A percentile compares a stretch with the other conserved stretches of the same genome.
These are phyloP conservation scores for Picochlorum sp. DNA, from an alignment of 139 green algal genomes.

Conservation along the genomic window DNA sequence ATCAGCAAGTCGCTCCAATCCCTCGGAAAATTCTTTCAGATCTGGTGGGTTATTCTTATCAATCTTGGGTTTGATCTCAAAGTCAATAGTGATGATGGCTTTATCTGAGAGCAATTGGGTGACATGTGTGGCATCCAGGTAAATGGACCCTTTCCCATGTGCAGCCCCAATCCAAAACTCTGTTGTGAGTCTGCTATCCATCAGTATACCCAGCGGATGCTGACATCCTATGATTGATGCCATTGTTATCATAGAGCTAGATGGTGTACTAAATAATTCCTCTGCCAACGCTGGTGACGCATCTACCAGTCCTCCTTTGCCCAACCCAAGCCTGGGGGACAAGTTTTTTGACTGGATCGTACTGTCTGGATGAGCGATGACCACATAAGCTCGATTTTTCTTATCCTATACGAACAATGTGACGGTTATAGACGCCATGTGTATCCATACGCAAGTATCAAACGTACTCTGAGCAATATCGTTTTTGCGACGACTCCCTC, in stretches of 20 bases:
- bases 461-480: too few species aligned
- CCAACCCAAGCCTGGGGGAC: conserved; percentile 43
- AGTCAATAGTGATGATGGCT: conserved; percentile 46
- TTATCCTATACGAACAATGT: conserved; percentile 48
- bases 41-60: conserved; percentile 57
- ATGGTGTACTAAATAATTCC: conserved; percentile 38
- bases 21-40: conserved; percentile 41
- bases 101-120: conserved; percentile 11
- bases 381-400: conserved; percentile 51
- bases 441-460: too few species aligned
- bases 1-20: conserved; percentile 4
- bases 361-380: conserved; percentile 43
- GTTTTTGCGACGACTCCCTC: too few species aligned
- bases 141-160: not conserved
- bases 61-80: conserved; percentile 51
- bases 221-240: conserved; percentile 35
- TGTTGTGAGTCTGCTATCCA: conserved; percentile 40
- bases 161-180: conserved; percentile 51
- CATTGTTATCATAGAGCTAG: conserved; percentile 58
- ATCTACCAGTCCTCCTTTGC: conserved; percentile 49
- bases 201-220: conserved; percentile 42
- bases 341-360: conserved; percentile 61
- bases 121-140: not conserved
- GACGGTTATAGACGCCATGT: not conserved
- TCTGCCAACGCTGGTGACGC: conserved; percentile 40